Evolutionary conservation across 2,329 filamentous ascomycete species (phyloP).

Genomic region (Penicillium sp.): DNA sequence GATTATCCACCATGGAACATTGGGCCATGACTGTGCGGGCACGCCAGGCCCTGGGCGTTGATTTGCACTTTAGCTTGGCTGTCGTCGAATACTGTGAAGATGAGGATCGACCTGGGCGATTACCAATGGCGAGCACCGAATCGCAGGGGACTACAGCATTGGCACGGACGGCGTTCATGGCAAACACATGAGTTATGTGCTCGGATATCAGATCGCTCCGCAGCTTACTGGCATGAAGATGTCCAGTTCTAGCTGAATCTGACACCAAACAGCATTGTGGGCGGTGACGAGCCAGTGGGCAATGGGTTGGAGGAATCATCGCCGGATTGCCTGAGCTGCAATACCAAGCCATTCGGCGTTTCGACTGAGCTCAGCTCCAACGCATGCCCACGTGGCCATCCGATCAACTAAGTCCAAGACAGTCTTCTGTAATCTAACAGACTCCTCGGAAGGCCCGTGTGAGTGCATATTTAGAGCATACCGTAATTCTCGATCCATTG

Average conservation of each 20-base stretch:
- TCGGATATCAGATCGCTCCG: not conserved
- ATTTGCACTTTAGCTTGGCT: not conserved
- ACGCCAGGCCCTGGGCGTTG: constrained; percentile 1
- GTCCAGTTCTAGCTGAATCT: not conserved
- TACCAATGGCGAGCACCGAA: not conserved
- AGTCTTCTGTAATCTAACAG: not conserved
- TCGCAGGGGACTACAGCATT: constrained; percentile 8
- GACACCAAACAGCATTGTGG: not conserved
- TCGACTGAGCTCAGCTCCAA: not conserved
- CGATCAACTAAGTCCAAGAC: not conserved
- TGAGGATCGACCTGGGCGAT: constrained; percentile 1
- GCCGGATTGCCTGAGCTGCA: not conserved
- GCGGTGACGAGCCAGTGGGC: not conserved
- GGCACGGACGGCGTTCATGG: constrained; percentile 8
- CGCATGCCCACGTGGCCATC: not conserved
- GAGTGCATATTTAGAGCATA: not conserved
- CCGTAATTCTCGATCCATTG: not conserved
- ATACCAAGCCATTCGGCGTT: not conserved
- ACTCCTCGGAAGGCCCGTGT: not conserved
- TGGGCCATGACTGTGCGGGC: not conserved
- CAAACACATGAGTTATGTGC: not conserved
- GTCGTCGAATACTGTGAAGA: constrained; percentile 8
- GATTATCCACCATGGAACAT: constrained; percentile 1
- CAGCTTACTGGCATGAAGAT: not conserved
- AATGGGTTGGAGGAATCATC: not conserved